Percentiles rank a stretch among this genome's conserved stretches.
phyloP scores from a whole-genome alignment of 1,284 basidiomycete genomes.

The Paramarasmius palmivorus region DNA sequence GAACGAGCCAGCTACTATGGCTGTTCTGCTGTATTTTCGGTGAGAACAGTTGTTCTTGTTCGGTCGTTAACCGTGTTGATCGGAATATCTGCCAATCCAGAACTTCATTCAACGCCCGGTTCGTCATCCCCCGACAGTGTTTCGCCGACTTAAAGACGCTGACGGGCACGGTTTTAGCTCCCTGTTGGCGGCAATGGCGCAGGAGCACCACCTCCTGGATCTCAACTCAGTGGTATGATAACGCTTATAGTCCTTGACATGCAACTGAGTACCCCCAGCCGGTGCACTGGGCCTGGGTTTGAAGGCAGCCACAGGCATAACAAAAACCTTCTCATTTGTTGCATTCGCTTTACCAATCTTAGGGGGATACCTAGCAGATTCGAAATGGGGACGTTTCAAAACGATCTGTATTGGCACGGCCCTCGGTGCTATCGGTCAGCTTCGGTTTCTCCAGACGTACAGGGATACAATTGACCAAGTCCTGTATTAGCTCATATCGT shows the following conservation, averaged over 20 bases:
- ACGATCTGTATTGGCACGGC: constrained; percentile 36
- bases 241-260: not conserved
- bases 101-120: constrained; percentile 32
- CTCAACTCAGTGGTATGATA: constrained; percentile 24
- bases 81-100: not conserved
- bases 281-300: constrained; percentile 32
- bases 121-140: constrained; percentile 11
- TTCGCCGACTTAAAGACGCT: not conserved
- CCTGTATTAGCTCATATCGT: constrained; percentile 23
- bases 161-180: not conserved
- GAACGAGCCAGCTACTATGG: constrained; percentile 2
- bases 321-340: constrained; percentile 23
- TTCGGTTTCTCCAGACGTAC: not conserved
- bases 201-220: constrained; percentile 38
- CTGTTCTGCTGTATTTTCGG: constrained; percentile 1
- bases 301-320: constrained; percentile 25
- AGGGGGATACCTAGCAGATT: constrained; percentile 40
- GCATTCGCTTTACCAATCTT: constrained; percentile 28
- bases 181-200: constrained; percentile 35
- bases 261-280: constrained; percentile 12
- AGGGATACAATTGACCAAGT: not conserved
- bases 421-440: constrained; percentile 18
- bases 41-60: not conserved
- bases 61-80: not conserved
- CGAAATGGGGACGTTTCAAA: constrained; percentile 45